phyloP scores from a whole-genome alignment of 2,329 filamentous ascomycete species.

The Penicillium sp. region DNA sequence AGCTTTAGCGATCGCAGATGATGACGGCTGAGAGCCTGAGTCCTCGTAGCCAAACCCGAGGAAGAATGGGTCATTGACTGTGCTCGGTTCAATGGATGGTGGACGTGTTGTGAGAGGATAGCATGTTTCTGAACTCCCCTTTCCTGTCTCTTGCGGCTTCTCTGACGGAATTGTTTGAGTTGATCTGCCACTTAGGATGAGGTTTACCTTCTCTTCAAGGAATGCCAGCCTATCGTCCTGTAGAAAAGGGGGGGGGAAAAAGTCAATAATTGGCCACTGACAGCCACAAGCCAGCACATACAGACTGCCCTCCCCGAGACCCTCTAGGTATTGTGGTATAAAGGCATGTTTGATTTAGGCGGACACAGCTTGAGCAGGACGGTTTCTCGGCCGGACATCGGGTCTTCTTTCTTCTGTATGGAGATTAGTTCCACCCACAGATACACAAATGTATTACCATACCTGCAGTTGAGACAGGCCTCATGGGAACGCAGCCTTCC shows the following conservation, averaged over 20 bases:
- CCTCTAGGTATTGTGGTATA: slow-evolving; percentile 43
- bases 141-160: background rate
- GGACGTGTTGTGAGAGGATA: slow-evolving; percentile 21
- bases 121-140: slow-evolving; percentile 13
- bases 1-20: slow-evolving; percentile 25
- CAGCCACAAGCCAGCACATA: slow-evolving; percentile 27
- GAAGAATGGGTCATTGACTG: slow-evolving; percentile 23
- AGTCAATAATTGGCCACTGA: slow-evolving; percentile 4
- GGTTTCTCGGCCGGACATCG: slow-evolving; percentile 55
- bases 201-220: slow-evolving; percentile 55
- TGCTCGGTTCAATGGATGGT: slow-evolving; percentile 21
- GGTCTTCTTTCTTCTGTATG: slow-evolving; percentile 50
- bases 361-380: slow-evolving; percentile 52
- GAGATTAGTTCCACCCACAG: slow-evolving; percentile 10
- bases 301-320: slow-evolving; percentile 47
- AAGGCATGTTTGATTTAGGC: slow-evolving; percentile 51
- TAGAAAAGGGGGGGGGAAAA: background rate
- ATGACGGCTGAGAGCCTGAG: slow-evolving; percentile 23
- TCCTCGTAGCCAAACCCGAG: slow-evolving; percentile 28
- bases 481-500: slow-evolving; percentile 37
- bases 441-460: slow-evolving; percentile 8
- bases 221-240: slow-evolving; percentile 54
- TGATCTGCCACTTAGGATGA: slow-evolving; percentile 47
- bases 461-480: slow-evolving; percentile 51
- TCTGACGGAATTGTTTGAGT: slow-evolving; percentile 21